Percentiles rank a stretch among this genome's conserved stretches.
Conservation (phyloP, 805 yeast species). For the Debaryomyces maramus region DNA sequence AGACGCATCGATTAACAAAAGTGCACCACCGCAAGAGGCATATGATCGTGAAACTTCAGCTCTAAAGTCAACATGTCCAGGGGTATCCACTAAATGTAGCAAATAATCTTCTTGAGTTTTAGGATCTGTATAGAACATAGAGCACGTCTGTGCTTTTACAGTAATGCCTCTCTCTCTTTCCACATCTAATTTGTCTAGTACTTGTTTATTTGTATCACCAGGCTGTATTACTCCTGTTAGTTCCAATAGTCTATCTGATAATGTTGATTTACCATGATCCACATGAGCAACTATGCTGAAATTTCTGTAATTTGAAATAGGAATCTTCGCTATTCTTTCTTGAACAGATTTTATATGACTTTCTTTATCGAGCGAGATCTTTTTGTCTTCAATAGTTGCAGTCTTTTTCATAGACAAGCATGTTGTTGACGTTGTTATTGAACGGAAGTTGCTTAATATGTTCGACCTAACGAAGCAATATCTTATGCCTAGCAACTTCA, state of each 20-base stretch:
- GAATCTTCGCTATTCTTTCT: constrained; percentile 71
- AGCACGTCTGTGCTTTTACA: constrained; percentile 94
- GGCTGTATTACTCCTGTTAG: constrained; percentile 84
- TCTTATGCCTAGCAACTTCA: not conserved
- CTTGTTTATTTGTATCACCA: constrained; percentile 70
- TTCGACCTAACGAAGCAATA: not conserved
- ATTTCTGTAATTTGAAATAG: constrained; percentile 79
- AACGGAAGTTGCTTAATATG: not conserved
- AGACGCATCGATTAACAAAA: constrained; percentile 86
- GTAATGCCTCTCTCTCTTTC: constrained; percentile 97
- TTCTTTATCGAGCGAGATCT: constrained; percentile 31
- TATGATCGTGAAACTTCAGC: constrained; percentile 92
- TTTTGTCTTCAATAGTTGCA: constrained; percentile 22
- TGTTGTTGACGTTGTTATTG: not conserved
- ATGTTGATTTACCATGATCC: constrained; percentile 85
- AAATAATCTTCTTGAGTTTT: constrained; percentile 71
- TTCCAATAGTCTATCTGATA: constrained; percentile 85
- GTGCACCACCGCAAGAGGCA: constrained; percentile 95
- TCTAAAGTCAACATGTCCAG: constrained; percentile 96
- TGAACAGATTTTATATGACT: constrained; percentile 36
- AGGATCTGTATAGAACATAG: constrained; percentile 74
- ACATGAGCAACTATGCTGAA: constrained; percentile 97
- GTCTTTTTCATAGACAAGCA: constrained; percentile 6
- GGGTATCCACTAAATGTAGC: constrained; percentile 91
- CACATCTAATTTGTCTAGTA: constrained; percentile 87